Conservation (phyloP, 192 early-diverging fungal species). For the Entomortierella chlamydospora region DNA sequence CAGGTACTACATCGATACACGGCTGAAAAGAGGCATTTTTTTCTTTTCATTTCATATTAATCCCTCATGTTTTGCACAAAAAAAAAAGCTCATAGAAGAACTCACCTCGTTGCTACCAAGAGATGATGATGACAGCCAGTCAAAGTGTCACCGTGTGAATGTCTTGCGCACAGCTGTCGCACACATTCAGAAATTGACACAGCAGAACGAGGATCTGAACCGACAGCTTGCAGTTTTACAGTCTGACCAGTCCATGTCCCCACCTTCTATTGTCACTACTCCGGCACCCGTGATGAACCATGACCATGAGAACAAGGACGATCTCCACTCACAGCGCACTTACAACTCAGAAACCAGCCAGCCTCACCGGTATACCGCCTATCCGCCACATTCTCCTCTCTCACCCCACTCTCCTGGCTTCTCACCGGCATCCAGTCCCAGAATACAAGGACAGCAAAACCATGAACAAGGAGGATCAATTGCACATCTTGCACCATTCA, state of each 20-base stretch:
- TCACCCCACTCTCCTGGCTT: conserved; percentile 25
- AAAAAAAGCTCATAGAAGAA: conserved; percentile 56
- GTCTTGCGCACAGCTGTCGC: conserved; percentile 54
- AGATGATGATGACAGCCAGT: conserved; percentile 38
- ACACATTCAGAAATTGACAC: conserved; percentile 72
- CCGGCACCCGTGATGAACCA: conserved; percentile 13
- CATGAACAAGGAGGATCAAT: background rate
- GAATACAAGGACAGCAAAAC: background rate
- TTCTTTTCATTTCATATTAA: background rate
- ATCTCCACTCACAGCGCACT: background rate
- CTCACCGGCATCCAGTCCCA: conserved; percentile 11
- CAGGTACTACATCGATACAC: conserved; percentile 27
- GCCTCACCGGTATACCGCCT: conserved; percentile 10
- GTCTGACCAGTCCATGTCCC: conserved; percentile 14
- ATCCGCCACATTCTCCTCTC: conserved; percentile 17
- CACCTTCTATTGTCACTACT: conserved; percentile 26
- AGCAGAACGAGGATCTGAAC: conserved; percentile 61
- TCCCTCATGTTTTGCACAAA: background rate
- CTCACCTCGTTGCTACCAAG: conserved; percentile 54
- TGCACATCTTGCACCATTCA: background rate
- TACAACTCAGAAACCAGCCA: conserved; percentile 6
- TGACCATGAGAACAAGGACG: conserved; percentile 1
- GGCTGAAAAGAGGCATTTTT: background rate
- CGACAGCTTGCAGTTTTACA: conserved; percentile 28
- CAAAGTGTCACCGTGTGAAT: conserved; percentile 63